Evolutionary conservation across 2,329 filamentous ascomycete species (phyloP).

Genomic region (Teratosphaeria nubilosa): DNA sequence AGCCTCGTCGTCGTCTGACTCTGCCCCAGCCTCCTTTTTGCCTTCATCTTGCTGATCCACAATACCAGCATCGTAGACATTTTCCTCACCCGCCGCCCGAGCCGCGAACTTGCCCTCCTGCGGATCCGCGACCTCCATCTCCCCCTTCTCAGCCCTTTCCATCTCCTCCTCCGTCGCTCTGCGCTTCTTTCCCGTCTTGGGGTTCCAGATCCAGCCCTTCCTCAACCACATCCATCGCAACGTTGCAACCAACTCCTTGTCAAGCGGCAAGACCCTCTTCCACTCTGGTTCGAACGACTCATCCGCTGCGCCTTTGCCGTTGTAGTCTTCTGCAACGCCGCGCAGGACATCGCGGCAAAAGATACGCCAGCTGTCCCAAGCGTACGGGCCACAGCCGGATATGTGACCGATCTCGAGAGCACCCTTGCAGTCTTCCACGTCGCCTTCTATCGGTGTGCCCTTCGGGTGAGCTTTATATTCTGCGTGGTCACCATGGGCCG

Average conservation of each 20-base stretch:
- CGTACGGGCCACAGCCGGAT: conserved; percentile 66
- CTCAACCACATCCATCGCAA: conserved; percentile 86
- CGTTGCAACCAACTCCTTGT: conserved; percentile 84
- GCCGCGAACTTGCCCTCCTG: conserved; percentile 18
- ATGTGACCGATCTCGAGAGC: conserved; percentile 81
- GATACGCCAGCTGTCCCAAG: conserved; percentile 83
- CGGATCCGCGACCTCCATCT: conserved; percentile 36
- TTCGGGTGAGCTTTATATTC: not conserved
- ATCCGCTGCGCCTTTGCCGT: conserved; percentile 41
- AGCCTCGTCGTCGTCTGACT: not conserved
- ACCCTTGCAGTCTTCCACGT: conserved; percentile 36
- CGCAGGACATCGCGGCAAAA: conserved; percentile 77
- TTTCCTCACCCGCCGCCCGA: conserved; percentile 9
- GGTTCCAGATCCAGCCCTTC: conserved; percentile 76
- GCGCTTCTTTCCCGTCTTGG: conserved; percentile 53
- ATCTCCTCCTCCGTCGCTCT: conserved; percentile 45
- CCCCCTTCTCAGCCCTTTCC: conserved; percentile 46
- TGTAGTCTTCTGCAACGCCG: conserved; percentile 55
- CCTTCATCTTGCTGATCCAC: not conserved
- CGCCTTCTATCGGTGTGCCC: conserved; percentile 7
- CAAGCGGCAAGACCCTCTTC: conserved; percentile 71
- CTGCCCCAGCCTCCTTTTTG: not conserved
- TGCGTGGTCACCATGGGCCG: conserved; percentile 3
- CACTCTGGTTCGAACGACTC: conserved; percentile 67
- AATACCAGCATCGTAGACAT: not conserved